A percentile compares a stretch with the other conserved stretches of the same genome.
These are phyloP conservation scores for Fusarium euwallaceae DNA, from an alignment of 2,329 filamentous ascomycete species.

Conservation along the genomic window DNA sequence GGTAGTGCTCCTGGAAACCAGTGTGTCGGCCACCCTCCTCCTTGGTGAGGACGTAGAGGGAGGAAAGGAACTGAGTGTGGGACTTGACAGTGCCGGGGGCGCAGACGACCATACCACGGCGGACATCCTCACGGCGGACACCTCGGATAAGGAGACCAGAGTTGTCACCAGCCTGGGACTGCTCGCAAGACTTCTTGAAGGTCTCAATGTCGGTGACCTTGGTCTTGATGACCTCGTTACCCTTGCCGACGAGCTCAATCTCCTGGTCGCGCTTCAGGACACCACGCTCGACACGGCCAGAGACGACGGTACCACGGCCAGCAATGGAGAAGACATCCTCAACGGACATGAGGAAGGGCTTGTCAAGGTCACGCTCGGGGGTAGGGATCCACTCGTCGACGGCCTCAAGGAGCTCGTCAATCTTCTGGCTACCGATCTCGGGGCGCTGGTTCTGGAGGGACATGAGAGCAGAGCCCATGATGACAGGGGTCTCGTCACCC, in stretches of 20 bases:
- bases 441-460: constrained; percentile 88
- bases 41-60: constrained; percentile 97
- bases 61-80: constrained; percentile 91
- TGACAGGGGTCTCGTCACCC: constrained; percentile 96
- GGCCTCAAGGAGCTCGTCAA: constrained; percentile 89
- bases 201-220: constrained; percentile 99
- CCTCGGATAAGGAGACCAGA: constrained; percentile 96
- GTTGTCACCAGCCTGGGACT: constrained; percentile 97
- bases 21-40: constrained; percentile 98
- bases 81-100: constrained; percentile 87
- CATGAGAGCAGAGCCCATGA: constrained; percentile 97
- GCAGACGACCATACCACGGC: constrained; percentile 93
- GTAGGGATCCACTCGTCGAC: constrained; percentile 98
- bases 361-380: constrained; percentile 92
- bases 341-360: constrained; percentile 99
- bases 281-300: constrained; percentile 97
- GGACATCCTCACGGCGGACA: constrained; percentile 94
- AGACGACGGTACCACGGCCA: constrained; percentile 96
- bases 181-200: constrained; percentile 99
- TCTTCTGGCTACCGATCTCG: constrained; percentile 89
- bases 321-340: constrained; percentile 93
- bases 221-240: constrained; percentile 87
- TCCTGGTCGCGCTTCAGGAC: constrained; percentile 93
- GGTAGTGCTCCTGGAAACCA: constrained; percentile 96
- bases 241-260: constrained; percentile 94